phyloP scores from a whole-genome alignment of 169 alveolate genomes.

The Plasmodium malariae region DNA sequence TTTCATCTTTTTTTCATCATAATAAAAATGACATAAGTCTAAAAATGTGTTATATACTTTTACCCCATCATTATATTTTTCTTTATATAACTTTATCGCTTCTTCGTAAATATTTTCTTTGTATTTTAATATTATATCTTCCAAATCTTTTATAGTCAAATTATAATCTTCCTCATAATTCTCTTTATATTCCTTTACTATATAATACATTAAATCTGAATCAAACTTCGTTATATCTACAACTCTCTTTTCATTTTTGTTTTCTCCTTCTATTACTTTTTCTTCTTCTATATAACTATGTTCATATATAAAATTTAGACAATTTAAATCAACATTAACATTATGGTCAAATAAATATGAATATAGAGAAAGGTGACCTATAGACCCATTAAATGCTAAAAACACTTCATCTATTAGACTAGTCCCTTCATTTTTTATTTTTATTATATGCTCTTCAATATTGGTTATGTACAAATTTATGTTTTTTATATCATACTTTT shows the following conservation, averaged over 20 bases:
- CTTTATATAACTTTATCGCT: slow-evolving; percentile 34
- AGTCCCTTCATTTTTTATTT: slow-evolving; percentile 61
- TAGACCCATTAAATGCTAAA: slow-evolving; percentile 63
- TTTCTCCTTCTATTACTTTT: slow-evolving; percentile 30
- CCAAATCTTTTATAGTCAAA: slow-evolving; percentile 37
- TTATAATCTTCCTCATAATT: slow-evolving; percentile 3
- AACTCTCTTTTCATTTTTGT: slow-evolving; percentile 24
- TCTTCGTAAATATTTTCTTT: slow-evolving; percentile 48
- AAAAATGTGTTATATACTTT: slow-evolving; percentile 75
- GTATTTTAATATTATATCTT: slow-evolving; percentile 22
- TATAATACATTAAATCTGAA: slow-evolving; percentile 52
- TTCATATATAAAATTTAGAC: slow-evolving; percentile 43
- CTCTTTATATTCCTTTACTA: slow-evolving; percentile 35
- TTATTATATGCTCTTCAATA: slow-evolving; percentile 64
- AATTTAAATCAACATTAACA: slow-evolving; percentile 28
- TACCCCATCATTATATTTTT: slow-evolving; percentile 69
- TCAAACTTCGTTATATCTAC: slow-evolving; percentile 53
- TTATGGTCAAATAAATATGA: slow-evolving; percentile 59
- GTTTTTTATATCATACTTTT: slow-evolving; percentile 44
- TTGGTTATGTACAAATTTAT: slow-evolving; percentile 37
- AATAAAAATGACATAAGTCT: slow-evolving; percentile 58
- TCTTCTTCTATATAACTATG: slow-evolving; percentile 66
- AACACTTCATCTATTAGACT: slow-evolving; percentile 56
- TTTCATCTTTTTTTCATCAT: slow-evolving; percentile 61
- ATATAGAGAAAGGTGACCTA: slow-evolving; percentile 48